Evolutionary conservation across 148 eudicot species (phyloP).

Genomic region (Chenopodium suecicum): DNA sequence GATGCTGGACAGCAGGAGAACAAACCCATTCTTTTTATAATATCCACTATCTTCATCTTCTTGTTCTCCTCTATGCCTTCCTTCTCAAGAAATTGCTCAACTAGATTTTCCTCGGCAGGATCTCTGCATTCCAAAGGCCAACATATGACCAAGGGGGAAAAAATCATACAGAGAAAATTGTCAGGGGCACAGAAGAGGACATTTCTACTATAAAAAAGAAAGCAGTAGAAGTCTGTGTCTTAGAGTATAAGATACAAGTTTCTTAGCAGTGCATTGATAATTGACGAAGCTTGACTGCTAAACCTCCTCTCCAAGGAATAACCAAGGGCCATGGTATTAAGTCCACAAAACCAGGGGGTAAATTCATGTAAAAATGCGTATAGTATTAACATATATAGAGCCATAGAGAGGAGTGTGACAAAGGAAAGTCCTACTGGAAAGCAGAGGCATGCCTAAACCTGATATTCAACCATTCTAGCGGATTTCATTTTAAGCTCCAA

Average conservation of each 20-base stretch:
- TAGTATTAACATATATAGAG: too few species aligned
- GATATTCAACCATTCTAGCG: too few species aligned
- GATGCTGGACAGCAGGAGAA: slow-evolving; percentile 17
- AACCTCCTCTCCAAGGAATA: not conserved
- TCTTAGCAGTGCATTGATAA: not conserved
- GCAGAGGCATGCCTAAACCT: too few species aligned
- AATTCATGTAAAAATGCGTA: not conserved
- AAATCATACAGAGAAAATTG: not conserved
- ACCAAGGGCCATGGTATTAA: not conserved
- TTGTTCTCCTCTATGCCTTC: slow-evolving; percentile 68
- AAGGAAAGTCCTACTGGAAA: too few species aligned
- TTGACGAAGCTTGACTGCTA: not conserved
- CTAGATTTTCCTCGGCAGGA: slow-evolving; percentile 67
- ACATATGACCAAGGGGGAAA: slow-evolving; percentile 15
- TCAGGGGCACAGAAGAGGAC: not conserved
- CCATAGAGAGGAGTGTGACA: too few species aligned
- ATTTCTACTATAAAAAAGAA: not conserved
- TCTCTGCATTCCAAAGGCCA: slow-evolving; percentile 43
- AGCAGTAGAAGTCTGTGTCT: not conserved
- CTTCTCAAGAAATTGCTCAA: slow-evolving; percentile 71
- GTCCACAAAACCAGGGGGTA: not conserved
- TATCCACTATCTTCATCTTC: slow-evolving; percentile 54
- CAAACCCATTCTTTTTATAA: slow-evolving; percentile 84
- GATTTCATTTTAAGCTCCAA: not conserved
- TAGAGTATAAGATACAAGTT: not conserved